Evolutionary conservation across 352 stramenopile genomes (phyloP), one percentile per base, ranked within the genome.

Genomic region (Phytophthora pseudosyringae): DNA sequence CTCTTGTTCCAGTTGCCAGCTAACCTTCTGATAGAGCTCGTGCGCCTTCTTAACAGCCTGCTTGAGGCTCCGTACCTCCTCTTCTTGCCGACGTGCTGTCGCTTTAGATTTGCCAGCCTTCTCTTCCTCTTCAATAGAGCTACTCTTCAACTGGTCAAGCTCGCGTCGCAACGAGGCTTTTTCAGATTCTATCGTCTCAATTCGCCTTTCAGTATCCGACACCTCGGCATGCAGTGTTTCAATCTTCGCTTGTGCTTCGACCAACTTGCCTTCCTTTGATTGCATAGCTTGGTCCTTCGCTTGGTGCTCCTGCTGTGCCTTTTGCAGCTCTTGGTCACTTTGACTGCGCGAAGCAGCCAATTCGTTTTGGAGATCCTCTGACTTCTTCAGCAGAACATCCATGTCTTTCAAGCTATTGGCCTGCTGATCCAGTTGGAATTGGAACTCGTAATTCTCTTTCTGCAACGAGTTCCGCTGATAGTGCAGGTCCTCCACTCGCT

Each of bases 361-460:
- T 36, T 90, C 78, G 1, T 72, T n/a, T 52, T 89, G 57, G 1
- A 90, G 59, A 11, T 72, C 68, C 21, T 68, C 50, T 10, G 69
- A 64, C 28, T 78, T 83, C 15, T 69, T 57, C 8, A 46, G 40
- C 2, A 88, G 43, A 43, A 47, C 26, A 3, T 80, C 67, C 73
- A 87, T 80, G 18, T 91, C 72, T 40, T 73, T 71, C 15, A 92
- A 73, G 13, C 72, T 67, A 28, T 38, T 59, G 3, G 71, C 74
- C 15, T 90, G 83, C 31, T 89, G 68, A 50, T 93, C 80, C 0
- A 93, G 40, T 47, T 88, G 73, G 47, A 77, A 83, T 54, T 93
- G 83, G 10, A 91, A 76, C 26, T 88, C 81, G 53, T 91, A 90
- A 51, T 88, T 91, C 21, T 93, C 81, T 48, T 89, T 86, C 41